Conservation (phyloP, 441 rosid genomes). For the Manihot esculenta region DNA sequence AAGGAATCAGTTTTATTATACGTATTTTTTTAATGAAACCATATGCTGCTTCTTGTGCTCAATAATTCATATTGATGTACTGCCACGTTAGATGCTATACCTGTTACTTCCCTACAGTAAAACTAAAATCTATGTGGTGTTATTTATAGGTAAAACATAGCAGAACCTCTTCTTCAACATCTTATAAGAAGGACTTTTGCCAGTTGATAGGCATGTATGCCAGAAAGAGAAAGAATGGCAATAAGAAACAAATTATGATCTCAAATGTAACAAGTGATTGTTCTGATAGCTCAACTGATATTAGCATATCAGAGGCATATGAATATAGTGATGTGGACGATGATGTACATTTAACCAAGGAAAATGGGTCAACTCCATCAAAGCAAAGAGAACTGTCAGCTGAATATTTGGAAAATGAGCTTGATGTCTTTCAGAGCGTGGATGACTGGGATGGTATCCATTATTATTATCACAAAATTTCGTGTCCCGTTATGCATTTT, state of each 20-base stretch:
- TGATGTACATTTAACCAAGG: conserved; percentile 36
- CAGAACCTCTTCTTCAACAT: conserved; percentile 59
- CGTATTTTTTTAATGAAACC: neutral
- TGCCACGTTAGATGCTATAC: neutral
- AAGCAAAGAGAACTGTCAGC: conserved; percentile 48
- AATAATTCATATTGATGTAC: neutral
- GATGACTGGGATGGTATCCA: conserved; percentile 88
- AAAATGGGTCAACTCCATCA: conserved; percentile 34
- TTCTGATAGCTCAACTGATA: conserved; percentile 25
- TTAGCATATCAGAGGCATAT: conserved; percentile 24
- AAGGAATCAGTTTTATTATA: too few relatives aligned
- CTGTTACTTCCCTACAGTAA: neutral
- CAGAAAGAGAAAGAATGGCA: conserved; percentile 37
- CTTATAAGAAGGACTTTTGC: conserved; percentile 61
- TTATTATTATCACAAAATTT: conserved; percentile 24
- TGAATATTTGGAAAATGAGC: conserved; percentile 74
- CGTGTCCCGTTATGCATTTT: conserved; percentile 7
- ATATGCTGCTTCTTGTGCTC: neutral
- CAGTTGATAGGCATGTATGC: conserved; percentile 51
- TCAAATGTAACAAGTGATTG: conserved; percentile 35
- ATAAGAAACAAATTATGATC: conserved; percentile 26
- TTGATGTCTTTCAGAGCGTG: conserved; percentile 54
- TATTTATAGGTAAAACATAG: conserved; percentile 74
- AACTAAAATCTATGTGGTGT: conserved; percentile 19
- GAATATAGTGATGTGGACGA: conserved; percentile 37